phyloP scores from a whole-genome alignment of 2,329 filamentous ascomycete genomes.

The Pyricularia sp. region DNA sequence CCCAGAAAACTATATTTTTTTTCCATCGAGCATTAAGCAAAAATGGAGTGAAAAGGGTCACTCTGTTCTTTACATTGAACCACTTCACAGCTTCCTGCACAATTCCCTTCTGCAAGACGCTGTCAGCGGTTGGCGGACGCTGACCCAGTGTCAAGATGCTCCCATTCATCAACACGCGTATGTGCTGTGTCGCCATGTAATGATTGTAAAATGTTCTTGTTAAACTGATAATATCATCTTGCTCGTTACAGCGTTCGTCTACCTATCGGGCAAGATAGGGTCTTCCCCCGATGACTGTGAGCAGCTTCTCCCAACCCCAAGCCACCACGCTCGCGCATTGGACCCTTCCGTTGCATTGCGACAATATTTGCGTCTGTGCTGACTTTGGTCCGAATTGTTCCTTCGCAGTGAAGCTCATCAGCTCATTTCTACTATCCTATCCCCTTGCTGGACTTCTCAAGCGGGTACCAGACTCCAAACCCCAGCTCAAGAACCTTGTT shows the following conservation, averaged over 20 bases:
- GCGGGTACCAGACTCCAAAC: conserved; percentile 72
- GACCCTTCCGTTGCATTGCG: neutral
- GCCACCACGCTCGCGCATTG: neutral
- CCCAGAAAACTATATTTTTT: neutral
- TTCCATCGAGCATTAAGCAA: neutral
- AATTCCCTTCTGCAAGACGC: neutral
- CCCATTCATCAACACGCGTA: conserved; percentile 16
- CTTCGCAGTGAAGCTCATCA: conserved; percentile 73
- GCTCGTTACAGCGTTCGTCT: conserved; percentile 26
- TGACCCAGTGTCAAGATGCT: conserved; percentile 12
- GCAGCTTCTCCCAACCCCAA: conserved; percentile 8
- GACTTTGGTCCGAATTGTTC: neutral
- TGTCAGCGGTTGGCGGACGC: neutral
- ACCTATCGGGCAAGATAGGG: conserved; percentile 26
- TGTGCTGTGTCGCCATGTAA: conserved; percentile 1
- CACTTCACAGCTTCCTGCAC: neutral
- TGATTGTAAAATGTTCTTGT: neutral
- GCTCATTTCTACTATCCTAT: conserved; percentile 82
- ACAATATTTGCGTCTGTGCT: neutral
- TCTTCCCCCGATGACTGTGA: conserved; percentile 32
- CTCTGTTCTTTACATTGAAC: neutral
- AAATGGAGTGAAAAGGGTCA: neutral
- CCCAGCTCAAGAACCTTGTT: conserved; percentile 78
- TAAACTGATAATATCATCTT: conserved; percentile 1
- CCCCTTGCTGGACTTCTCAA: conserved; percentile 82